A percentile compares a stretch with the other conserved stretches of the same genome.
These are phyloP conservation scores for Craspedostauros australis DNA, from an alignment of 108 stramenopile species.

Conservation along the genomic window DNA sequence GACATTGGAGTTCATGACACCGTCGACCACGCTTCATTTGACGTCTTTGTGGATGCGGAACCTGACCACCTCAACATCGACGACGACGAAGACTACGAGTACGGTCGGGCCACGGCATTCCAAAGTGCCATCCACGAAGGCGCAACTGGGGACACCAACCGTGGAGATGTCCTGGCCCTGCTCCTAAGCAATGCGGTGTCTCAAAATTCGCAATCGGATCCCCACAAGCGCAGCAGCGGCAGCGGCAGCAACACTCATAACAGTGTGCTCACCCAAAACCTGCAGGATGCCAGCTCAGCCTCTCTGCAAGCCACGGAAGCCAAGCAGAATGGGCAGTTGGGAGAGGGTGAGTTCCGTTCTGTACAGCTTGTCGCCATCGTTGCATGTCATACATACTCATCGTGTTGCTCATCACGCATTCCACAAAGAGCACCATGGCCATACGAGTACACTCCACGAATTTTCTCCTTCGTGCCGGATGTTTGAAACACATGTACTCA, in stretches of 20 bases:
- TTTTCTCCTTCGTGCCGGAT: too few species aligned
- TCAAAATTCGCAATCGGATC: neutral
- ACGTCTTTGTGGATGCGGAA: slow-evolving; percentile 25
- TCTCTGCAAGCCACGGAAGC: slow-evolving; percentile 25
- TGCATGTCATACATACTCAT: too few species aligned
- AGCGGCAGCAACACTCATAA: neutral
- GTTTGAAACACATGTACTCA: too few species aligned
- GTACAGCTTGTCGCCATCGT: too few species aligned
- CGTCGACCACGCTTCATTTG: neutral
- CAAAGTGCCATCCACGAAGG: slow-evolving; percentile 10
- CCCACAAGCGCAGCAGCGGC: neutral
- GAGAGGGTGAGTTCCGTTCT: neutral
- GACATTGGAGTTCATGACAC: neutral
- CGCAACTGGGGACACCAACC: neutral
- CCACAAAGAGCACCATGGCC: too few species aligned
- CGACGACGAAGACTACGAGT: slow-evolving; percentile 32
- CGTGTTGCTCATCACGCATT: too few species aligned
- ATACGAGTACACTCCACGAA: too few species aligned
- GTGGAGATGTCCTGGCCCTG: slow-evolving; percentile 26
- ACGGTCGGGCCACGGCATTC: slow-evolving; percentile 18
- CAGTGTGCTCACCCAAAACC: slow-evolving; percentile 4
- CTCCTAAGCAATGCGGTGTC: slow-evolving; percentile 18
- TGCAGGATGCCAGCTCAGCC: slow-evolving; percentile 25
- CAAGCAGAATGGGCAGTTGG: slow-evolving; percentile 32
- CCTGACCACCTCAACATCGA: slow-evolving; percentile 47